Base-by-base conservation (phyloP, 2,329 filamentous ascomycete genomes). In the Trichoderma atrobrunneum region DNA sequence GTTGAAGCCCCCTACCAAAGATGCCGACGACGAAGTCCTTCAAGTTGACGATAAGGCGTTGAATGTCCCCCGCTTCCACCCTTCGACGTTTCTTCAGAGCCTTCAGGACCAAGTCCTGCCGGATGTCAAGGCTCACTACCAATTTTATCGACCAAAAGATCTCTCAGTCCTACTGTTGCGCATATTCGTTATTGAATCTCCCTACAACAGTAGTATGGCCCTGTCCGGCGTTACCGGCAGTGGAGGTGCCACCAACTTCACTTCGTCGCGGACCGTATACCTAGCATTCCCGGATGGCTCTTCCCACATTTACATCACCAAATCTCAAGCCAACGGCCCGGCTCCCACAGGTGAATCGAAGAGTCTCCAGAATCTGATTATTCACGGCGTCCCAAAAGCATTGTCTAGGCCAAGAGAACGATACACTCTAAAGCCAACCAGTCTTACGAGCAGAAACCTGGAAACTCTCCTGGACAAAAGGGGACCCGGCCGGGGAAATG, bases 121-220 rank as follows among this genome's bases (percentile, higher is more conserved):
- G 1, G 87, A 96, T 72, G 88, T 95, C 76, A 97, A 96, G 80
- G 92, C 92, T 6, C 93, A 97, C 81, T 96, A 93, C 80, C 91
- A 93, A 76, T 88, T 96, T 73, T 90, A 92, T 75, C 88, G 91
- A n/a, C 91, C 92, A 68, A 85, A 87, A 68, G 85, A 86, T 1
- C 84, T 92, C n/a, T 89, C 92, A 0, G 83, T 96, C 5, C 87
- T 93, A 1, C 85, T 96, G 30, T 83, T 97, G n/a, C 90, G 93
- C 65, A 90, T 97, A 60, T 92, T 94, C 77, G 88, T 95, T 72
- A 84, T 94, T 74, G 92, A 96, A 79, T 93, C 93, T 1, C 93
- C 93, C 0, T 97, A 97, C 79, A 92, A 91, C 75, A 89, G 88
- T 18, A 83, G 84, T 48, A 82, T 88, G 18, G 86, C 87, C 1